A percentile compares a stretch with the other conserved stretches of the same genome.
Conservation (phyloP, 768 basidiomycete genomes). For the Mycena chlorophos region DNA sequence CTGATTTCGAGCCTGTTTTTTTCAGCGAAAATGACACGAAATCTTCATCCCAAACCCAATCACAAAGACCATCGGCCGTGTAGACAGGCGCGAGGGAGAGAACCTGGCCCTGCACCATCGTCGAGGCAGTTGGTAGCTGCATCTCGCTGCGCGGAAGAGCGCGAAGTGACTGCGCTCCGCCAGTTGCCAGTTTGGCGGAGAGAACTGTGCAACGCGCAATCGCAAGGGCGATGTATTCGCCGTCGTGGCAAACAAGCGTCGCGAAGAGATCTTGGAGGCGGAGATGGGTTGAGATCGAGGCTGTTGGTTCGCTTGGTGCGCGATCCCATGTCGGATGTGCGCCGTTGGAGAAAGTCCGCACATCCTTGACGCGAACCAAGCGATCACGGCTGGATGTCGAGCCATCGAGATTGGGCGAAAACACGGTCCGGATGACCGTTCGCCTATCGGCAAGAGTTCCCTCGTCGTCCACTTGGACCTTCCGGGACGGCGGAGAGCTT, state of each 20-base stretch:
- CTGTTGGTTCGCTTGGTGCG: neutral
- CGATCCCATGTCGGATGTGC: slow-evolving; percentile 8
- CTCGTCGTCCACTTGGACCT: no score
- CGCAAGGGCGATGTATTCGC: neutral
- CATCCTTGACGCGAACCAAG: slow-evolving; percentile 25
- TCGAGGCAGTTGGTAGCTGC: neutral
- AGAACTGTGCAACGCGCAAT: neutral
- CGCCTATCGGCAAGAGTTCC: no score
- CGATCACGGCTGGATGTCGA: slow-evolving; percentile 24
- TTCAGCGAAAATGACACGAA: no score
- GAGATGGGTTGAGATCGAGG: neutral
- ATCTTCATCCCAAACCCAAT: neutral
- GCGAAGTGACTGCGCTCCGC: neutral
- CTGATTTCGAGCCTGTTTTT: neutral
- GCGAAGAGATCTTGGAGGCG: neutral
- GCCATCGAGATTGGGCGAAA: slow-evolving; percentile 17
- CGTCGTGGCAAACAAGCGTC: neutral
- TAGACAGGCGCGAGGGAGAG: neutral
- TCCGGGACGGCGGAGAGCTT: no score
- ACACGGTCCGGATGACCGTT: slow-evolving; percentile 10
- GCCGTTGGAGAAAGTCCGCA: slow-evolving; percentile 19
- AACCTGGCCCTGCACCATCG: neutral
- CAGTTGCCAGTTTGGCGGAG: neutral
- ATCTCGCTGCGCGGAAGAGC: neutral
- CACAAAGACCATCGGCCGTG: neutral